Percentiles rank a stretch among this genome's conserved stretches.
phyloP scores from a whole-genome alignment of 2,329 filamentous ascomycete genomes.

The Cytospora piceicola region DNA sequence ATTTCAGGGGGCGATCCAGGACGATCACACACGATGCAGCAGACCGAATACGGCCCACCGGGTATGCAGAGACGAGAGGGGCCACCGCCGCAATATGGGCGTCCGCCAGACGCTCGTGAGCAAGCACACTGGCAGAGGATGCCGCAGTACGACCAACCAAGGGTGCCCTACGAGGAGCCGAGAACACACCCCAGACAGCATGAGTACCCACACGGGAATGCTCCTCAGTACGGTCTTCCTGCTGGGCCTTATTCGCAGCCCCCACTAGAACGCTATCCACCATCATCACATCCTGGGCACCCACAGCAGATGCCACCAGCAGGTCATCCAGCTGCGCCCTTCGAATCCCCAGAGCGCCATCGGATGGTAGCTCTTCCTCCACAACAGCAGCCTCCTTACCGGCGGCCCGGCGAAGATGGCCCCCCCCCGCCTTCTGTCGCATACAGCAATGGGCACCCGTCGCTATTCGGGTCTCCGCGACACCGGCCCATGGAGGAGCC shows the following conservation, averaged over 20 bases:
- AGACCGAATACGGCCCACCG: constrained; percentile 46
- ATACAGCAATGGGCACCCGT: constrained; percentile 49
- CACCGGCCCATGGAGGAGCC: constrained; percentile 54
- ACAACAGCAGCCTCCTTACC: constrained; percentile 43
- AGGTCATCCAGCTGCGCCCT: constrained; percentile 41
- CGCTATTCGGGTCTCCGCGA: constrained; percentile 49
- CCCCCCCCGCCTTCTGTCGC: constrained; percentile 55
- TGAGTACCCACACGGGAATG: constrained; percentile 53
- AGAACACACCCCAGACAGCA: constrained; percentile 48
- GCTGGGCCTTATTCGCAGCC: constrained; percentile 43
- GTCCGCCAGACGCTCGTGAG: constrained; percentile 49
- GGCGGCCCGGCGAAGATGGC: constrained; percentile 51
- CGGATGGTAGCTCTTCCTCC: constrained; percentile 46
- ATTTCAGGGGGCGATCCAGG: constrained; percentile 54
- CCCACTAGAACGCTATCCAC: constrained; percentile 46
- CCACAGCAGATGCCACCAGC: constrained; percentile 42
- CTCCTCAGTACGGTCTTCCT: constrained; percentile 45
- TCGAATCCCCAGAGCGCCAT: constrained; percentile 57
- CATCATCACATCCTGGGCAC: constrained; percentile 38
- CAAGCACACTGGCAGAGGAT: constrained; percentile 41
- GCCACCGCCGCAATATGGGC: constrained; percentile 47
- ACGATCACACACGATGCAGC: constrained; percentile 49
- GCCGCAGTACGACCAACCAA: constrained; percentile 48
- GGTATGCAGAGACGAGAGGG: constrained; percentile 37
- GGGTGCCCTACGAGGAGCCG: constrained; percentile 46